Evolutionary conservation across 306 rosid genomes (phyloP).

Genomic region (Pterocarpus macrocarpus): DNA sequence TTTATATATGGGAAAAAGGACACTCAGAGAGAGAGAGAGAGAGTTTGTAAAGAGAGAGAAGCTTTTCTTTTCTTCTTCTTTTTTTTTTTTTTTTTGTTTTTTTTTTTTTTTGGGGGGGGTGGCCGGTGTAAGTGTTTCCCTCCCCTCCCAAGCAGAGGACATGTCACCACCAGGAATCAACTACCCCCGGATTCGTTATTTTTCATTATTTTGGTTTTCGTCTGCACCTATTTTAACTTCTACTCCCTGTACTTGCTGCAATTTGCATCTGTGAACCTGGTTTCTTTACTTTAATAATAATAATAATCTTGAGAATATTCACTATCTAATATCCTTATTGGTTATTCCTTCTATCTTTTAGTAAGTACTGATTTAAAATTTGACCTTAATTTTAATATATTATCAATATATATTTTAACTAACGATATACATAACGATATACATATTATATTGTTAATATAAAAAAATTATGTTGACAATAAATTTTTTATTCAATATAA

Average conservation of each 20-base stretch:
- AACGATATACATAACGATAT: too few species aligned
- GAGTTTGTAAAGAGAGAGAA: not conserved
- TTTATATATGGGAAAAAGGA: not conserved
- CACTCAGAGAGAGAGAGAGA: not conserved
- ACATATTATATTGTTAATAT: too few species aligned
- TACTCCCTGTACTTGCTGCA: not conserved
- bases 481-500: too few species aligned
- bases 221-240: slow-evolving; percentile 10
- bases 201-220: not conserved
- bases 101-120: too few species aligned
- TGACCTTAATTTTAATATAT: too few species aligned
- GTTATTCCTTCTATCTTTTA: too few species aligned
- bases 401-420: too few species aligned
- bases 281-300: not conserved
- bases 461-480: too few species aligned
- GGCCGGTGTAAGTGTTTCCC: not conserved
- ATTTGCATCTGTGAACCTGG: not conserved
- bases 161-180: not conserved
- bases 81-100: too few species aligned
- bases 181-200: not conserved
- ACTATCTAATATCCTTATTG: not conserved
- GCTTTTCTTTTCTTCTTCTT: too few species aligned
- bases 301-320: too few species aligned
- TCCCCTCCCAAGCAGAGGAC: not conserved
- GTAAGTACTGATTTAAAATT: too few species aligned